Base-by-base conservation (phyloP, 495 filamentous ascomycete species). In the Polyplosphaeria fusca region DNA sequence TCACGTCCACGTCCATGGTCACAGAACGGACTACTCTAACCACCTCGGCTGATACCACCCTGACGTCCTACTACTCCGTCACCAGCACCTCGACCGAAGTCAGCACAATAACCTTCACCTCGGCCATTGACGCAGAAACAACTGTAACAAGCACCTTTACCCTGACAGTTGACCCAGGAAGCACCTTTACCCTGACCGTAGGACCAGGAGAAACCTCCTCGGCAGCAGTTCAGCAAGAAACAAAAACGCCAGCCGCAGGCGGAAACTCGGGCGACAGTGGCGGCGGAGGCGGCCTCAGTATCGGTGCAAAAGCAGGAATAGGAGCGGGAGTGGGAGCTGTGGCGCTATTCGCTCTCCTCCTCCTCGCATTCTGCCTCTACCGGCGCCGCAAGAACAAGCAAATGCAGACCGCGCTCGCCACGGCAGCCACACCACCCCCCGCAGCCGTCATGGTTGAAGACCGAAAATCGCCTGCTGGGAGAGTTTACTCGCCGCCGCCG, bases 1-100 rank as follows among this genome's bases (percentile, higher is more conserved):
- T 47, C 2, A 16, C 26, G 9, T 25, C 20, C 4, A 47, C 44
- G 11, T 13, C 26, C 18, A 11, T 28, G 9, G 23, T 47, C 7
- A 28, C 25, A 5, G 44, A 47, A 25, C 44, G 28, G 16, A 7
- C 18, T 11, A 47, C 44, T 9, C 25, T n/a, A n/a, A 47, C 44
- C 5, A 20, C 7, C 2, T 47, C 44, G 25, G 44, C 22, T 25
- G 24, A 52, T 35, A 28, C 22, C 28, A 50, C 44, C 27, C 25
- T 32, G n/a, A 39, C 42, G 7, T 28, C 38, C 46, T 28, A 25
- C 22, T 37, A 58, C 55, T 43, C 55, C 26, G 25, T 22, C 20
- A 49, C 41, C 16, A 43, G n/a, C 35, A 47, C 44, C 7, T 47
- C 44, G 16, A 47, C 44, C 2, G 24, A 27, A 11, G 24, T 47